Evolutionary conservation across 2,329 filamentous ascomycete genomes (phyloP), one percentile per base, ranked within the genome.

Genomic region (Hypoxylon sp.): DNA sequence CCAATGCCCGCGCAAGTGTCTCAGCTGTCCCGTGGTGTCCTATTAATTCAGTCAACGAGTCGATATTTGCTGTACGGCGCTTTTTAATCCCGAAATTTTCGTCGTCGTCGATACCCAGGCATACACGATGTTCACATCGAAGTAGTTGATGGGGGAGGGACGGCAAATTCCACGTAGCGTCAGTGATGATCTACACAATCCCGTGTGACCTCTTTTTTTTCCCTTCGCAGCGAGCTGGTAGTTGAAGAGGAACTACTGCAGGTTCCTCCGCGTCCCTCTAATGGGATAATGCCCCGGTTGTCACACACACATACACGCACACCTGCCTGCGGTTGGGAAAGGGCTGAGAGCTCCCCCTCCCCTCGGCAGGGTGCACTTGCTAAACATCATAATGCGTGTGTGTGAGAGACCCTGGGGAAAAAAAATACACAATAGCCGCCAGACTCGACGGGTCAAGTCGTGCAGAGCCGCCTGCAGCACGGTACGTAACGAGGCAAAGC

Each of bases 381-480:
- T 55, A 52, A 50, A 26, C 37, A 57, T 24, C 32, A 56, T 54
- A 39, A 15, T n/a, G 46, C 41, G 20, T 20, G 37, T n/a, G 20
- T 20, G 19, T 7, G n/a, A n/a, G 41, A 44, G 41, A 44, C 11
- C 17, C 19, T 20, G n/a, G 17, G n/a, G n/a, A n/a, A n/a, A n/a
- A n/a, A n/a, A 19, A 43, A 10, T 8, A 8, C 11, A 17, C 17
- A 7, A 20, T 39, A 26, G 41, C 49, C 46, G 46, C 28, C 24
- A 20, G 52, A 41, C 37, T 41, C 37, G 37, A n/a, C 6, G 10
- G 37, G 17, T 41, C 10, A 17, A 28, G 46, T 28, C 2, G 46
- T 26, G 24, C 24, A 48, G 46, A 48, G 46, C 58, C 53, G 37
- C 62, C 46, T 62, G 58, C 39, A 15, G 4, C 32, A 34, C 32